phyloP scores from a whole-genome alignment of 495 filamentous ascomycete species.

The Neurospora terricola region DNA sequence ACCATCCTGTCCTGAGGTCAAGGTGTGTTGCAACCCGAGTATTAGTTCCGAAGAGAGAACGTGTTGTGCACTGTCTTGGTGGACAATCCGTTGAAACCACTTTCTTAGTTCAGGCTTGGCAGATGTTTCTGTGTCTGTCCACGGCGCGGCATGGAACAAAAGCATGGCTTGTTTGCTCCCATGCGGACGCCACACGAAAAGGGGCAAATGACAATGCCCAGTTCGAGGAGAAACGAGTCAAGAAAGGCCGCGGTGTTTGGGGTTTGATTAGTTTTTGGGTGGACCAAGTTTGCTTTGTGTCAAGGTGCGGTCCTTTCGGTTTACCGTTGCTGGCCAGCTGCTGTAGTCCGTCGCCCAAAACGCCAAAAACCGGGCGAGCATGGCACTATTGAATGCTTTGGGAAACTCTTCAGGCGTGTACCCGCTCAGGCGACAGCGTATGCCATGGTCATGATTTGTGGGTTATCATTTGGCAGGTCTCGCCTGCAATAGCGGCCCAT shows the following conservation, averaged over 20 bases:
- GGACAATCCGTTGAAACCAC: background rate
- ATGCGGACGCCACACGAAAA: background rate
- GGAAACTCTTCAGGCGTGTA: background rate
- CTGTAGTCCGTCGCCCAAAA: background rate
- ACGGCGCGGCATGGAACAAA: background rate
- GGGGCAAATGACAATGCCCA: background rate
- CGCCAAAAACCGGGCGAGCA: background rate
- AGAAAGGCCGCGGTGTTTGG: background rate
- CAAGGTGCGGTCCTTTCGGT: background rate
- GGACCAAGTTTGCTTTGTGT: background rate
- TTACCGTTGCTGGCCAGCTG: background rate
- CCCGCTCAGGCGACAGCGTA: background rate
- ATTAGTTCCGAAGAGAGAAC: background rate
- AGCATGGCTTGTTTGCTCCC: background rate
- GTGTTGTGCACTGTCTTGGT: background rate
- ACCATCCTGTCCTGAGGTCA: background rate
- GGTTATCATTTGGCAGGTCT: background rate
- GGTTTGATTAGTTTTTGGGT: background rate
- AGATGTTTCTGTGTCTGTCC: background rate
- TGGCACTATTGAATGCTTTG: background rate
- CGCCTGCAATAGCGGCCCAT: conserved; percentile 8
- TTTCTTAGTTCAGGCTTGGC: background rate
- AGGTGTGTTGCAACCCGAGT: background rate
- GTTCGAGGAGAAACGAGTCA: background rate
- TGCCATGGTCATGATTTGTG: background rate